Conservation (phyloP, 176 grass and related monocot genomes). For the Triticum turgidum region DNA sequence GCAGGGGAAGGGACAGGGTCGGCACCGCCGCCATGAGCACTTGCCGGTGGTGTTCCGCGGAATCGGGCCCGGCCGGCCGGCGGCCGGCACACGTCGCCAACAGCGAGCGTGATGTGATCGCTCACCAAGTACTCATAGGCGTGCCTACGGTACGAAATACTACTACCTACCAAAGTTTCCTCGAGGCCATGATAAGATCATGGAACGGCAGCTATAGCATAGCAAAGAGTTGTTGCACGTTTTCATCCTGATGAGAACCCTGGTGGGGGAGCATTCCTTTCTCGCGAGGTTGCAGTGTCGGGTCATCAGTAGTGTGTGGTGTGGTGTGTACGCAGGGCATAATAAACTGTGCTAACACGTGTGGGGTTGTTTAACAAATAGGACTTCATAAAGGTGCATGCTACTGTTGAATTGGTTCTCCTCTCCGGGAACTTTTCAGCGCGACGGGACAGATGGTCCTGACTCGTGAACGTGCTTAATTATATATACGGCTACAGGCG, state of each 20-base stretch:
- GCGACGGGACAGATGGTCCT: neutral
- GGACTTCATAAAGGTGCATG: neutral
- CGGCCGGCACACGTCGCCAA: neutral
- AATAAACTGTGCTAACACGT: too few species aligned
- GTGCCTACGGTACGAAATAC: neutral
- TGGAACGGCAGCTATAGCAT: neutral
- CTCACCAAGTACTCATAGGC: neutral
- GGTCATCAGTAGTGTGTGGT: neutral
- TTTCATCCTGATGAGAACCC: neutral
- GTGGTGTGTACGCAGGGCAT: too few species aligned
- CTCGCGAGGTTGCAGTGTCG: neutral
- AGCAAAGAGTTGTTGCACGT: neutral
- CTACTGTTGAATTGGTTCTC: neutral
- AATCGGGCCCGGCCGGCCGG: neutral
- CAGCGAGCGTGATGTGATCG: neutral
- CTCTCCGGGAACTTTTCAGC: neutral
- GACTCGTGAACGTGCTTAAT: neutral
- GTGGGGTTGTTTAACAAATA: too few species aligned
- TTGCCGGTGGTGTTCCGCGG: neutral
- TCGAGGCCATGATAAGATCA: neutral
- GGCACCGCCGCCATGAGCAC: neutral
- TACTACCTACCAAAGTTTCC: too few species aligned
- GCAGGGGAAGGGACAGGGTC: neutral
- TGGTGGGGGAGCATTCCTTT: too few species aligned
- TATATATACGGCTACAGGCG: neutral